These are phyloP conservation scores for Eucalyptus cloeziana DNA, from an alignment of 345 rosid species.

Conservation along the genomic window DNA sequence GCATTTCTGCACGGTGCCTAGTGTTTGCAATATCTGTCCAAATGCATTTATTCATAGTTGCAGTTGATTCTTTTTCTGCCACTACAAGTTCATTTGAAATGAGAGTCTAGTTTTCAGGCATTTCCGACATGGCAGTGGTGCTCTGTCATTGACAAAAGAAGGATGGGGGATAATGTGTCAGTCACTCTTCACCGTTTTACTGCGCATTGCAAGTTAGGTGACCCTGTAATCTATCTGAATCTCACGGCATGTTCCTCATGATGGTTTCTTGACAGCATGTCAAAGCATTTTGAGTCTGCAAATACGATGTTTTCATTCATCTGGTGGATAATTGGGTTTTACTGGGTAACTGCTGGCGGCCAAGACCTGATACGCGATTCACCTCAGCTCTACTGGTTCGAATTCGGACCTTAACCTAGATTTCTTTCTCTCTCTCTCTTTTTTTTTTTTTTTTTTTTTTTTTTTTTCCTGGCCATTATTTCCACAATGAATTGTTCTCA, in stretches of 20 bases:
- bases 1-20: neutral
- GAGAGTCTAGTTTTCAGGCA: neutral
- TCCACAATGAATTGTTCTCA: neutral
- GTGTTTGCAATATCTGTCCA: neutral
- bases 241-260: neutral
- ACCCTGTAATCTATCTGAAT: neutral
- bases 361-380: slow-evolving; percentile 32
- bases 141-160: neutral
- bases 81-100: neutral
- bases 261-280: slow-evolving; percentile 16
- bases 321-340: slow-evolving; percentile 89
- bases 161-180: neutral
- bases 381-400: slow-evolving; percentile 77
- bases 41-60: neutral
- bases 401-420: neutral
- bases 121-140: neutral
- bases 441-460: no score
- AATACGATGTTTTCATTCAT: slow-evolving; percentile 72
- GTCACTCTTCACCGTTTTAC: neutral
- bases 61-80: neutral
- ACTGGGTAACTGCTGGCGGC: slow-evolving; percentile 61
- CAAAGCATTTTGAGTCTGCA: slow-evolving; percentile 55
- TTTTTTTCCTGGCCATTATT: neutral
- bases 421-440: neutral
- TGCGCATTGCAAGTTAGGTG: neutral